Conservation (phyloP, 2,329 filamentous ascomycete genomes). For the Trichoderma atrobrunneum region DNA sequence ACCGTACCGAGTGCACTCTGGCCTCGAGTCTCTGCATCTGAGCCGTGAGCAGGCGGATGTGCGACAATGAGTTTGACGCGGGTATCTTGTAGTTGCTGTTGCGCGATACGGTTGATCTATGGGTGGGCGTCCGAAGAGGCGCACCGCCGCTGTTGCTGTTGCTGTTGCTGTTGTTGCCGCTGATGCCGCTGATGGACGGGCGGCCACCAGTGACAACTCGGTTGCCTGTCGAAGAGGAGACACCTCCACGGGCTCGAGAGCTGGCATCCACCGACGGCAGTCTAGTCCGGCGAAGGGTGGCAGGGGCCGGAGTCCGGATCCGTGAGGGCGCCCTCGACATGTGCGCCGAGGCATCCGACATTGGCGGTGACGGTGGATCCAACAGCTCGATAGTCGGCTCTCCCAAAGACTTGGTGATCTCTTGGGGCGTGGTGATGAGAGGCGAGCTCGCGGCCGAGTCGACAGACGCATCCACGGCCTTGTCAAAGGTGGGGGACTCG, state of each 20-base stretch:
- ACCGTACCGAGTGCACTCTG: conserved; percentile 84
- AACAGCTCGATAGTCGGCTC: conserved; percentile 62
- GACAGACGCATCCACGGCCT: conserved; percentile 69
- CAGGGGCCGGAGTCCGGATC: conserved; percentile 32
- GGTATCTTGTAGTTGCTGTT: conserved; percentile 50
- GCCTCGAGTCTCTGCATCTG: conserved; percentile 98
- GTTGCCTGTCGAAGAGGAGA: background rate
- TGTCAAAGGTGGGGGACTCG: conserved; percentile 71
- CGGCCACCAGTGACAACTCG: conserved; percentile 34
- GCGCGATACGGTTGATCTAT: conserved; percentile 56
- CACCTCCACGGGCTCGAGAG: conserved; percentile 46
- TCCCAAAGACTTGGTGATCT: conserved; percentile 58
- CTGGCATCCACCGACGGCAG: conserved; percentile 55
- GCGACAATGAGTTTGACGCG: conserved; percentile 71
- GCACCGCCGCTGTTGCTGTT: conserved; percentile 37
- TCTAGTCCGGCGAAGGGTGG: conserved; percentile 45
- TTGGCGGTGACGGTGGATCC: conserved; percentile 89
- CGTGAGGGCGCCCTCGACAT: conserved; percentile 49
- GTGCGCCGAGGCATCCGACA: conserved; percentile 77
- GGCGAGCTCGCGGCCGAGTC: conserved; percentile 85
- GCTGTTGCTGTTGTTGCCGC: background rate
- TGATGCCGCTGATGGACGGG: conserved; percentile 33
- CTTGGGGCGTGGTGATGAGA: conserved; percentile 82
- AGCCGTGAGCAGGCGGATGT: conserved; percentile 89
- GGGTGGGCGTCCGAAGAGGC: conserved; percentile 46